A percentile compares a stretch with the other conserved stretches of the same genome.
These are phyloP conservation scores for Skeletonema tropicum DNA, from an alignment of 108 stramenopile genomes.

Conservation along the genomic window DNA sequence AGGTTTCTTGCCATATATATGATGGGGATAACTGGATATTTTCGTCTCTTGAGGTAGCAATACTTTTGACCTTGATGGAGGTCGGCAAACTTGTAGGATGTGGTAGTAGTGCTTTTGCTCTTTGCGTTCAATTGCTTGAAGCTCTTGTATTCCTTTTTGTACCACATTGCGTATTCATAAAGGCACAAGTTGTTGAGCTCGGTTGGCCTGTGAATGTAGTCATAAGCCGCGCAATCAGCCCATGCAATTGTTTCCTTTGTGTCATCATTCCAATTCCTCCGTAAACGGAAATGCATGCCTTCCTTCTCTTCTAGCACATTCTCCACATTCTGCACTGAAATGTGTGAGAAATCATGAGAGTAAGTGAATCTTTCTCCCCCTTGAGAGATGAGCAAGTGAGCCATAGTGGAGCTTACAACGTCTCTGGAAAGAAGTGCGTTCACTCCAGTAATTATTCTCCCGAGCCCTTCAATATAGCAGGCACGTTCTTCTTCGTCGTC, in stretches of 20 bases:
- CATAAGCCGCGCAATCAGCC: neutral
- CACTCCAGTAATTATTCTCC: neutral
- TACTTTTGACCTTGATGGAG: neutral
- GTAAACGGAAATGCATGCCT: neutral
- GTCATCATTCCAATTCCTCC: neutral
- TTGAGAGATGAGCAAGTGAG: neutral
- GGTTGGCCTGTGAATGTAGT: neutral
- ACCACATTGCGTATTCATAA: neutral
- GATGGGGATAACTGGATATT: neutral
- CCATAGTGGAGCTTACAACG: slow-evolving; percentile 1
- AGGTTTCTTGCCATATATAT: neutral
- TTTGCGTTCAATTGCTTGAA: too few species aligned
- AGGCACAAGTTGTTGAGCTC: neutral
- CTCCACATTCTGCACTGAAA: neutral
- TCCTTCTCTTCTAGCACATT: neutral
- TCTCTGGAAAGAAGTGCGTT: neutral
- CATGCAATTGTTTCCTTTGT: neutral
- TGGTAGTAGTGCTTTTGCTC: neutral
- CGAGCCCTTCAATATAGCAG: neutral
- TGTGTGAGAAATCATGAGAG: neutral
- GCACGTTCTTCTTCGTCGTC: neutral
- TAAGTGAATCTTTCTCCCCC: slow-evolving; percentile 4
- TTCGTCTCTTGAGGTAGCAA: neutral
- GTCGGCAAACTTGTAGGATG: neutral
- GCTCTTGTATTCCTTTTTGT: too few species aligned